A percentile compares a stretch with the other conserved stretches of the same genome.
These are phyloP conservation scores for Peronospora belbahrii DNA, from an alignment of 352 stramenopile species.

Conservation along the genomic window DNA sequence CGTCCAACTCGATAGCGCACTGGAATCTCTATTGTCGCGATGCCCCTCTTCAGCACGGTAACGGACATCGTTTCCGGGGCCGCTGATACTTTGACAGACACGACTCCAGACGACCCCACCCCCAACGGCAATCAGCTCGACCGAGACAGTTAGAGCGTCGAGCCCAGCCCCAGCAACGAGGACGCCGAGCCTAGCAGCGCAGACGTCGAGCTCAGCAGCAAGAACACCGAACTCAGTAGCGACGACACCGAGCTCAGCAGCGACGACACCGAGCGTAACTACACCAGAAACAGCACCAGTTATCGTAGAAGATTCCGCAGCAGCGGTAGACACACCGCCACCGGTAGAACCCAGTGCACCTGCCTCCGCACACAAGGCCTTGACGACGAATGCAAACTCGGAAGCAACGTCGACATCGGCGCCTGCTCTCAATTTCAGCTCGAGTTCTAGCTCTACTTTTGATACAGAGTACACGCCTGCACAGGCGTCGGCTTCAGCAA, in stretches of 20 bases:
- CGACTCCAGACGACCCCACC: constrained; percentile 4
- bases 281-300: background rate
- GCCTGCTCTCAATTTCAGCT: constrained; percentile 7
- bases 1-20: constrained; percentile 6
- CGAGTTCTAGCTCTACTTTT: constrained; percentile 1
- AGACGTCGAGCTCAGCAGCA: constrained; percentile 8
- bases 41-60: constrained; percentile 18
- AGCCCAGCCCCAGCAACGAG: no score
- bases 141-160: constrained; percentile 6
- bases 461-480: constrained; percentile 1
- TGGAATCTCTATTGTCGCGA: constrained; percentile 4
- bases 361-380: background rate
- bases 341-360: constrained; percentile 1
- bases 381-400: constrained; percentile 3
- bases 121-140: constrained; percentile 6
- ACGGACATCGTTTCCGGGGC: constrained; percentile 8
- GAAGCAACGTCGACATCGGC: constrained; percentile 6
- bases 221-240: no score
- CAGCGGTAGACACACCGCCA: background rate
- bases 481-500: constrained; percentile 9
- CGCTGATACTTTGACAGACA: constrained; percentile 13
- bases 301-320: background rate
- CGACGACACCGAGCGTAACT: no score
- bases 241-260: constrained; percentile 6
- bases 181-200: constrained; percentile 2